Percentiles rank a stretch among this genome's conserved stretches.
These are phyloP conservation scores for Xerocomus amazonicus DNA, from an alignment of 1,284 basidiomycete species.

Conservation along the genomic window DNA sequence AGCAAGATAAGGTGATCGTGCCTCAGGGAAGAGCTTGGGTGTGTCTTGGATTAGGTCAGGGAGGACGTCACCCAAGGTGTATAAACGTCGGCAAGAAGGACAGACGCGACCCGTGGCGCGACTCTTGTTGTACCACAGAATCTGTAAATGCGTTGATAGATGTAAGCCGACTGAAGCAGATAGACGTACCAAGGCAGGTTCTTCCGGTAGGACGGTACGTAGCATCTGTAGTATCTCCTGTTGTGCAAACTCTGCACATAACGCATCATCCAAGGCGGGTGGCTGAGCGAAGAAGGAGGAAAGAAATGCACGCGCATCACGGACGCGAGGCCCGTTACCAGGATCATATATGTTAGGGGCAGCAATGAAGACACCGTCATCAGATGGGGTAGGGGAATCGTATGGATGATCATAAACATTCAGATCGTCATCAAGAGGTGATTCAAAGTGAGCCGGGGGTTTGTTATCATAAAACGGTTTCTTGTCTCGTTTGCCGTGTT, in stretches of 20 bases:
- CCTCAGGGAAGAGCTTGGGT: conserved; percentile 22
- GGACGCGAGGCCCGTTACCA: conserved; percentile 72
- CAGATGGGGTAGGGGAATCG: conserved; percentile 2
- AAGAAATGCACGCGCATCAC: conserved; percentile 57
- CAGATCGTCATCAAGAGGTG: conserved; percentile 2
- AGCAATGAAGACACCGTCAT: conserved; percentile 27
- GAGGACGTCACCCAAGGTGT: conserved; percentile 61
- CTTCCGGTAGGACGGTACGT: conserved; percentile 61
- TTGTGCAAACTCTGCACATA: conserved; percentile 71
- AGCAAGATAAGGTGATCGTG: conserved; percentile 42
- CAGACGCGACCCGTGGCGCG: conserved; percentile 63
- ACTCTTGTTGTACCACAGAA: conserved; percentile 83
- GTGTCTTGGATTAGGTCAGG: conserved; percentile 44
- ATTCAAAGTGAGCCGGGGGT: background rate
- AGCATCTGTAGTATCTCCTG: conserved; percentile 71
- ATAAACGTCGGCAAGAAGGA: conserved; percentile 70
- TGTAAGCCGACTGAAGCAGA: background rate
- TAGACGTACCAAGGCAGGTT: conserved; percentile 59
- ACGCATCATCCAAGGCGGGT: conserved; percentile 53
- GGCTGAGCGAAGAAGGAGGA: conserved; percentile 61
- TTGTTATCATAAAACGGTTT: conserved; percentile 9
- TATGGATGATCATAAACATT: background rate
- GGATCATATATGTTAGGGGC: conserved; percentile 67
- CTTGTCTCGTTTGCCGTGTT: conserved; percentile 35
- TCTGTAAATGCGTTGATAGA: conserved; percentile 39